Base-by-base conservation (phyloP, 345 rosid genomes). In the Syzygium grande region DNA sequence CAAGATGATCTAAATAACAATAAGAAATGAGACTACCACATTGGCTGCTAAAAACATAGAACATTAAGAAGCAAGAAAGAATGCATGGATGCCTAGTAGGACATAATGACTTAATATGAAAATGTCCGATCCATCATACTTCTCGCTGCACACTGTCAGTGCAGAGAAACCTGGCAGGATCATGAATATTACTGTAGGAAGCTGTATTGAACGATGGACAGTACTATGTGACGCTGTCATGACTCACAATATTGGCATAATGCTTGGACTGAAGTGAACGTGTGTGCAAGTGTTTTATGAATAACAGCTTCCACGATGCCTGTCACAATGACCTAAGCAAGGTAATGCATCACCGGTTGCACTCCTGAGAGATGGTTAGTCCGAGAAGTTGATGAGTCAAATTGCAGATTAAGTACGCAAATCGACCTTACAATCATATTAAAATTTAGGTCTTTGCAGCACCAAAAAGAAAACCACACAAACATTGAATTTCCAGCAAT, bases 81-180 rank as follows among this genome's bases (percentile, higher is more conserved):
- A 85, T 34, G 52, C 11, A 15, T 8, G 30, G 23, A 21, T 55
- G 51, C 61, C 77, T 53, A 46, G 29, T 9, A 22, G 43, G 41
- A 52, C 9, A 41, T 9, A 52, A 27, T 79, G 6, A 83, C 51
- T n/a, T 19, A 68, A 61, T 43, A 58, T 23, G 61, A 87, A 87
- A 87, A 68, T 96, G 98, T 97, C 23, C 85, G 96, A 97, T 95
- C 98, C 97, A 92, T 96, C 96, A 96, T 94, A 97, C 99, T 97
- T 96, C 97, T 97, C 97, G 54, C 98, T 94, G 99, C 94, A 96
- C 99, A 95, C 97, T 97, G 98, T 86, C 99, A 95, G 95, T 96
- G 88, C 98, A 96, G 99, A 95, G 94, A 96, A 93, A 97, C 99
- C 99, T 96, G 99, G 93, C 90, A 92, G 96, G 97, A 96, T 94